Evolutionary conservation across 164 flowering plant species (phyloP).

Genomic region (Chimonanthus salicifolius): DNA sequence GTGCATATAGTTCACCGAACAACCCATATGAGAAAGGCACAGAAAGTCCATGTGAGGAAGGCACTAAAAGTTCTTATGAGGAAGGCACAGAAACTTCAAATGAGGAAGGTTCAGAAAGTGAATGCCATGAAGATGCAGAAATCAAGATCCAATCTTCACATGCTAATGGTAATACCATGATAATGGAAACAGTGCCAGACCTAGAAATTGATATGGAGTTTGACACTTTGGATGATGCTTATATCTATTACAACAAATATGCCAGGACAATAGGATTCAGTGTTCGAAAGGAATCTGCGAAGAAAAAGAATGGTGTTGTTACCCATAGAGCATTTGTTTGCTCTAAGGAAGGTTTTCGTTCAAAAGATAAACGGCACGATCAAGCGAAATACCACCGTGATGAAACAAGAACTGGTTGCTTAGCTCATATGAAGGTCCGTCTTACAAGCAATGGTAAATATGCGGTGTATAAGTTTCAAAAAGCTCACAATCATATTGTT

Average conservation of each 20-base stretch:
- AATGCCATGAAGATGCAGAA: too few species aligned
- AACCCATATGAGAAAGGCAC: too few species aligned
- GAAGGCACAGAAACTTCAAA: too few species aligned
- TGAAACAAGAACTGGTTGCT: slow-evolving; percentile 5
- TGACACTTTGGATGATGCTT: slow-evolving; percentile 4
- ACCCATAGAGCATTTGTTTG: slow-evolving; percentile 1
- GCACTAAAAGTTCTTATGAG: too few species aligned
- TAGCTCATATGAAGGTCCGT: neutral
- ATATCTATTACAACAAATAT: slow-evolving; percentile 4
- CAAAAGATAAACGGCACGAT: neutral
- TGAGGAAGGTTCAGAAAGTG: too few species aligned
- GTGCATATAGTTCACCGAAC: too few species aligned
- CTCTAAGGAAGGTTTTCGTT: slow-evolving; percentile 7
- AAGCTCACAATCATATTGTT: neutral
- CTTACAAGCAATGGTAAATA: neutral
- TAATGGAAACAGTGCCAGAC: neutral
- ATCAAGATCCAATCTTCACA: too few species aligned
- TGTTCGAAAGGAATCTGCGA: neutral
- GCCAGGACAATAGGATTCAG: neutral
- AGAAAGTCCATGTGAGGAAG: too few species aligned
- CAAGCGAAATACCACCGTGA: slow-evolving; percentile 1
- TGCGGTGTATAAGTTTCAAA: neutral
- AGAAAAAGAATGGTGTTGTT: neutral
- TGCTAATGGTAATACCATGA: too few species aligned
- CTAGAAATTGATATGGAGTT: slow-evolving; percentile 10